phyloP scores from a whole-genome alignment of 805 yeast genomes.

The Saccharomycopsis oosterbeekiorum region DNA sequence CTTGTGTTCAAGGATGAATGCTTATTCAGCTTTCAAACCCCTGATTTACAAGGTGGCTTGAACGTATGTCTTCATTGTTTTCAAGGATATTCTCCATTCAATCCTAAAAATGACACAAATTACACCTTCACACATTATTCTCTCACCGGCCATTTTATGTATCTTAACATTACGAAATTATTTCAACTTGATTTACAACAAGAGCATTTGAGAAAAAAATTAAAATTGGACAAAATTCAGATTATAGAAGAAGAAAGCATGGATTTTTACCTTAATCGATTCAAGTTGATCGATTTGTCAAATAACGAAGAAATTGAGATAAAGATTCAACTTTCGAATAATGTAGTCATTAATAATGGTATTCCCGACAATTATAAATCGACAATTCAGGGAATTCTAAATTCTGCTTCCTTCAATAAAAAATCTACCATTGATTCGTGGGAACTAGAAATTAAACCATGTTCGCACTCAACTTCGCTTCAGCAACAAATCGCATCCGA shows the following conservation, averaged over 20 bases:
- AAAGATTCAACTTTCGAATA: background rate
- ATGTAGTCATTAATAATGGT: background rate
- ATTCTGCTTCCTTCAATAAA: slow-evolving; percentile 10
- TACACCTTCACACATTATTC: slow-evolving; percentile 12
- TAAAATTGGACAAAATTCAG: slow-evolving; percentile 17
- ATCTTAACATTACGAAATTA: slow-evolving; percentile 11
- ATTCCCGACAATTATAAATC: slow-evolving; percentile 5
- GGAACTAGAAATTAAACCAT: slow-evolving; percentile 80
- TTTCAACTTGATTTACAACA: slow-evolving; percentile 15
- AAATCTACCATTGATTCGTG: slow-evolving; percentile 75
- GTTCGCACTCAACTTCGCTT: slow-evolving; percentile 62
- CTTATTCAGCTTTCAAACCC: slow-evolving; percentile 17
- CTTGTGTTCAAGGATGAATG: slow-evolving; percentile 18
- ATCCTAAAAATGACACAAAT: slow-evolving; percentile 2
- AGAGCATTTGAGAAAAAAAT: slow-evolving; percentile 11
- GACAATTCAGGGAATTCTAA: slow-evolving; percentile 12
- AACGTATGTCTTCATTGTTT: slow-evolving; percentile 17
- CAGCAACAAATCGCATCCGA: slow-evolving; percentile 27
- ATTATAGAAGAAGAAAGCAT: slow-evolving; percentile 12
- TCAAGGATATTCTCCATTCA: slow-evolving; percentile 17
- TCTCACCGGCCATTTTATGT: slow-evolving; percentile 14
- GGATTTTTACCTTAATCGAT: slow-evolving; percentile 8
- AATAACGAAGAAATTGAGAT: slow-evolving; percentile 1
- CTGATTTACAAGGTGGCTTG: slow-evolving; percentile 16
- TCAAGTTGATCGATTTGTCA: background rate